These are phyloP conservation scores for Nepenthes mirabilis DNA, from an alignment of 148 eudicot genomes.

Conservation along the genomic window DNA sequence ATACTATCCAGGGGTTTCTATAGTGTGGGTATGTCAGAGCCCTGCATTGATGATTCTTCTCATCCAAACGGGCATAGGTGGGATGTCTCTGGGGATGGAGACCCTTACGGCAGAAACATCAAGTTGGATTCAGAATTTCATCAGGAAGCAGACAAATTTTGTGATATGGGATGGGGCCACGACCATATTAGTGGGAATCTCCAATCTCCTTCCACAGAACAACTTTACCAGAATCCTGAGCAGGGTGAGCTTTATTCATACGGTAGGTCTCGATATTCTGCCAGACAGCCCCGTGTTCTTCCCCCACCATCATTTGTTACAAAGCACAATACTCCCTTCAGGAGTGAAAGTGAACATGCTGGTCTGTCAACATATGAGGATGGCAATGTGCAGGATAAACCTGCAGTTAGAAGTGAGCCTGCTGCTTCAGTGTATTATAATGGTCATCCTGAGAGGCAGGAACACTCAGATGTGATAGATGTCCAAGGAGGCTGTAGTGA, in stretches of 20 bases:
- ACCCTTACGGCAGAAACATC: slow-evolving; percentile 28
- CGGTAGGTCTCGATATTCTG: slow-evolving; percentile 74
- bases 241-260: slow-evolving; percentile 53
- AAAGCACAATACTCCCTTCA: slow-evolving; percentile 30
- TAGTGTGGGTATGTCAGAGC: slow-evolving; percentile 42
- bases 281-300: slow-evolving; percentile 86
- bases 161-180: slow-evolving; percentile 58
- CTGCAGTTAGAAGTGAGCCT: slow-evolving; percentile 27
- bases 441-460: slow-evolving; percentile 26
- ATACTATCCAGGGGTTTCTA: slow-evolving; percentile 36
- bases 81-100: slow-evolving; percentile 43
- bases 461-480: slow-evolving; percentile 26
- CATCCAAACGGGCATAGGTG: slow-evolving; percentile 50
- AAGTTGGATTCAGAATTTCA: slow-evolving; percentile 50
- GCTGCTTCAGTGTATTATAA: slow-evolving; percentile 23
- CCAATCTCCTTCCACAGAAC: slow-evolving; percentile 42
- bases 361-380: slow-evolving; percentile 41
- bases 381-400: slow-evolving; percentile 18
- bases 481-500: slow-evolving; percentile 20
- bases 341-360: slow-evolving; percentile 38
- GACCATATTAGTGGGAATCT: slow-evolving; percentile 31
- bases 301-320: slow-evolving; percentile 77
- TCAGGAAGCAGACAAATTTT: slow-evolving; percentile 49
- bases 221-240: slow-evolving; percentile 47
- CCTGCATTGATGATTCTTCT: slow-evolving; percentile 40